These are phyloP conservation scores for Benincasa hispida DNA, from an alignment of 306 rosid genomes.

Conservation along the genomic window DNA sequence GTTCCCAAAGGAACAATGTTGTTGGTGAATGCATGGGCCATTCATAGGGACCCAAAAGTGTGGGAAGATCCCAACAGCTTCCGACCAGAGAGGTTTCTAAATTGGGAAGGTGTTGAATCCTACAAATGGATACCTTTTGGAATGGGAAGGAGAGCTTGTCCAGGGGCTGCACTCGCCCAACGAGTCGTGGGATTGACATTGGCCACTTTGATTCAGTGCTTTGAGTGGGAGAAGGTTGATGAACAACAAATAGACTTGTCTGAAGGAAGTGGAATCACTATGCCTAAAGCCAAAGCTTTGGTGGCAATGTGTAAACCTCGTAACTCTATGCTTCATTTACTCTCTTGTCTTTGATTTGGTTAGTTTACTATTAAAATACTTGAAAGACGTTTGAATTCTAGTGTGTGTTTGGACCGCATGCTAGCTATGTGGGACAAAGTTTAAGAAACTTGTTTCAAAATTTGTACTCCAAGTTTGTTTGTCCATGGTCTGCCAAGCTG, in stretches of 20 bases:
- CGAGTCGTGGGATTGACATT: constrained; percentile 12
- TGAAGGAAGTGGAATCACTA: constrained; percentile 13
- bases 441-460: too few relatives aligned
- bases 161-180: constrained; percentile 23
- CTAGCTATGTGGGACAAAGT: too few relatives aligned
- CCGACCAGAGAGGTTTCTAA: constrained; percentile 17
- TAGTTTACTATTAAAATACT: background rate
- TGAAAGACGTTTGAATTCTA: too few relatives aligned
- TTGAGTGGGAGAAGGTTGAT: constrained; percentile 22
- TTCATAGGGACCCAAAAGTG: background rate
- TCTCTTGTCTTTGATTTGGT: background rate
- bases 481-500: too few relatives aligned
- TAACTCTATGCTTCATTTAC: background rate
- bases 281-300: constrained; percentile 17
- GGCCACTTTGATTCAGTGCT: constrained; percentile 22
- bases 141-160: constrained; percentile 34
- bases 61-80: constrained; percentile 16
- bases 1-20: background rate
- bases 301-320: constrained; percentile 15
- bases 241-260: constrained; percentile 9
- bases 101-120: background rate
- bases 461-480: too few relatives aligned
- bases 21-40: background rate
- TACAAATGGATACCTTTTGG: constrained; percentile 32
- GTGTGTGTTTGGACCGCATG: too few relatives aligned